Conservation (phyloP, 371 early-diverging fungal species). For the Mucor plumbeus region DNA sequence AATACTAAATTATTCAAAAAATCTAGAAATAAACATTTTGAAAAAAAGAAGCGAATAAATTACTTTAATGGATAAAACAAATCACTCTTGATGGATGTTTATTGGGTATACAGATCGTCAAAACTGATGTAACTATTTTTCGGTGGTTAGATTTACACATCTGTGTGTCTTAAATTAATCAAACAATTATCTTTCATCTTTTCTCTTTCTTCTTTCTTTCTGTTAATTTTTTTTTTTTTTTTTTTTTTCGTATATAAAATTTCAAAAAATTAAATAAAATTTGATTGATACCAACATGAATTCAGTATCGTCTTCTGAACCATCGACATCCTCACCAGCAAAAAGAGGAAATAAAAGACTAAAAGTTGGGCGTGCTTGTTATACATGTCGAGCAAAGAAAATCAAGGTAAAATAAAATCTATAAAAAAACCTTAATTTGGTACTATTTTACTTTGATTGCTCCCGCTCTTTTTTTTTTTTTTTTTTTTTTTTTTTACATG, state of each 20-base stretch:
- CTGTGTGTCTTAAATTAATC: constrained; percentile 4
- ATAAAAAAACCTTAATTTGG: background rate
- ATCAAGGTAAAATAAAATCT: constrained; percentile 41
- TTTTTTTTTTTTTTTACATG: background rate
- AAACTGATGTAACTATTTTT: background rate
- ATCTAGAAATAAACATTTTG: too few species aligned
- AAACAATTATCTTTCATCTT: background rate
- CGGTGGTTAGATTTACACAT: constrained; percentile 1
- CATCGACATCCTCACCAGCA: background rate
- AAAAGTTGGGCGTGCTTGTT: constrained; percentile 52
- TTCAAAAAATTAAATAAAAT: background rate
- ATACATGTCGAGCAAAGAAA: constrained; percentile 54
- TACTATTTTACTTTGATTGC: background rate
- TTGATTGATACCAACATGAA: background rate
- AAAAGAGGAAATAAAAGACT: constrained; percentile 27
- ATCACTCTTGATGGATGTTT: background rate
- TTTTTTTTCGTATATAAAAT: background rate
- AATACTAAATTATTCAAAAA: background rate
- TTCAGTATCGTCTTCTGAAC: background rate
- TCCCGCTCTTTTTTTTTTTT: background rate
- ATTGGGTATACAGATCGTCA: constrained; percentile 7
- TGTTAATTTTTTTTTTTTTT: background rate
- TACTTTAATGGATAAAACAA: background rate
- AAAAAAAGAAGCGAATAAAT: background rate
- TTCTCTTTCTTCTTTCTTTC: background rate